These are phyloP conservation scores for Cutaneotrichosporon mucoides DNA, from an alignment of 1,284 basidiomycete genomes.

Conservation along the genomic window DNA sequence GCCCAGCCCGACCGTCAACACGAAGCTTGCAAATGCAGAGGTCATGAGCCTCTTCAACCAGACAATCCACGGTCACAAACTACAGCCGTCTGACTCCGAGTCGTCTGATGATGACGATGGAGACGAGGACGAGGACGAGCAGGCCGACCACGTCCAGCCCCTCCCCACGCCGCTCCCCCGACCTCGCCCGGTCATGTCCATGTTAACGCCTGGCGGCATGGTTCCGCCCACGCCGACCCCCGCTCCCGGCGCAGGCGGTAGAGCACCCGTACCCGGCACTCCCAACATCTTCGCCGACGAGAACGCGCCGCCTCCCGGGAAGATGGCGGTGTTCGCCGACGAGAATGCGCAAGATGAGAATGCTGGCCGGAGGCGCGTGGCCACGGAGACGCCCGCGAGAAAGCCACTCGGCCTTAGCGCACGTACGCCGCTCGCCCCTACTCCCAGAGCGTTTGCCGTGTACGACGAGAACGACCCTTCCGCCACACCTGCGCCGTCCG, in stretches of 20 bases:
- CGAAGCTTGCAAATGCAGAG: conserved; percentile 82
- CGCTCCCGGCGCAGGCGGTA: conserved; percentile 10
- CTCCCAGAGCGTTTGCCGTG: conserved; percentile 28
- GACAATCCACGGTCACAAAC: conserved; percentile 55
- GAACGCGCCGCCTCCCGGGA: not conserved
- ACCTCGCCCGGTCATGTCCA: conserved; percentile 22
- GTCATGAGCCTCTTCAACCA: conserved; percentile 89
- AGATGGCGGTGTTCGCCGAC: conserved; percentile 22
- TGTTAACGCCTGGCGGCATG: conserved; percentile 36
- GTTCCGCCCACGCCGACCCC: conserved; percentile 51
- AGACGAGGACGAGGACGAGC: conserved; percentile 42
- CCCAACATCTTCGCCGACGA: conserved; percentile 14
- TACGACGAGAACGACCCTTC: conserved; percentile 29
- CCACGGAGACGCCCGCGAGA: conserved; percentile 38
- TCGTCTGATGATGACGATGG: conserved; percentile 47
- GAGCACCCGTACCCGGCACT: not conserved
- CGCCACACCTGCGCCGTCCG: conserved; percentile 15
- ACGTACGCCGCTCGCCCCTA: conserved; percentile 25
- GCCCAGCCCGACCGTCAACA: conserved; percentile 72
- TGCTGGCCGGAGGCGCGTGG: conserved; percentile 14
- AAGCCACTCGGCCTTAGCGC: conserved; percentile 22
- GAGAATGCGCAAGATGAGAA: conserved; percentile 22
- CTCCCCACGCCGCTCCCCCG: conserved; percentile 42
- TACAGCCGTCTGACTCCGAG: conserved; percentile 35
- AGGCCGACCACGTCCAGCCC: conserved; percentile 28